Conservation (phyloP, 1,139 yeast genomes). For the Suhomyces bribrorum region DNA sequence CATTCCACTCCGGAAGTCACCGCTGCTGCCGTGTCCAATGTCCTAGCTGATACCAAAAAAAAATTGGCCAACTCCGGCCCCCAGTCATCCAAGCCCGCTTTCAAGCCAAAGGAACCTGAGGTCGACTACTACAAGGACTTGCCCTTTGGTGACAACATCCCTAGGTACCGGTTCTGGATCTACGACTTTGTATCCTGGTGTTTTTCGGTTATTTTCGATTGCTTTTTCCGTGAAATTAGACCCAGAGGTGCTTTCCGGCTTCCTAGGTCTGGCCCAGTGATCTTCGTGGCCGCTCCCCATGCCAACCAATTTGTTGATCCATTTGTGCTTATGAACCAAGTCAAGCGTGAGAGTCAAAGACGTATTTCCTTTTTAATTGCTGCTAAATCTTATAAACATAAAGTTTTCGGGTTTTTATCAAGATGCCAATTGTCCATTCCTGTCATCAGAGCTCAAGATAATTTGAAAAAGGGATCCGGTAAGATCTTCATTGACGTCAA, state of each 20-base stretch:
- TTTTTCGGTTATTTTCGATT: constrained; percentile 45
- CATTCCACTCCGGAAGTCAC: background rate
- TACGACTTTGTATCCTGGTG: constrained; percentile 55
- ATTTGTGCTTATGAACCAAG: constrained; percentile 78
- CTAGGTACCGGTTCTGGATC: constrained; percentile 39
- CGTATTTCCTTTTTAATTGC: constrained; percentile 87
- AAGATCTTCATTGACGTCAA: constrained; percentile 54
- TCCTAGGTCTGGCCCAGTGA: constrained; percentile 82
- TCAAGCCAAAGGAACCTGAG: background rate
- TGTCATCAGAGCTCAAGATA: constrained; percentile 89
- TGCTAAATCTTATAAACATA: constrained; percentile 68
- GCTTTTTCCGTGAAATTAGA: constrained; percentile 84
- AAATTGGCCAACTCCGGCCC: background rate
- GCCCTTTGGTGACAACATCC: constrained; percentile 12
- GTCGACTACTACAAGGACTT: background rate
- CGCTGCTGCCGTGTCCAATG: background rate
- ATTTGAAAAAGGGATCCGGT: constrained; percentile 62
- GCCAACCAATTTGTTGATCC: constrained; percentile 97
- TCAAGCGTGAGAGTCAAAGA: constrained; percentile 67
- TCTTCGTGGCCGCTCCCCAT: constrained; percentile 97
- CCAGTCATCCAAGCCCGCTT: background rate
- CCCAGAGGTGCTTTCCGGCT: constrained; percentile 89
- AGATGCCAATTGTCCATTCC: constrained; percentile 81
- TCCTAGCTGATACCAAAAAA: background rate
- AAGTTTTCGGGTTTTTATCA: constrained; percentile 74